These are phyloP conservation scores for Senecio squalidus DNA, from an alignment of 140 eudicot species.

Conservation along the genomic window DNA sequence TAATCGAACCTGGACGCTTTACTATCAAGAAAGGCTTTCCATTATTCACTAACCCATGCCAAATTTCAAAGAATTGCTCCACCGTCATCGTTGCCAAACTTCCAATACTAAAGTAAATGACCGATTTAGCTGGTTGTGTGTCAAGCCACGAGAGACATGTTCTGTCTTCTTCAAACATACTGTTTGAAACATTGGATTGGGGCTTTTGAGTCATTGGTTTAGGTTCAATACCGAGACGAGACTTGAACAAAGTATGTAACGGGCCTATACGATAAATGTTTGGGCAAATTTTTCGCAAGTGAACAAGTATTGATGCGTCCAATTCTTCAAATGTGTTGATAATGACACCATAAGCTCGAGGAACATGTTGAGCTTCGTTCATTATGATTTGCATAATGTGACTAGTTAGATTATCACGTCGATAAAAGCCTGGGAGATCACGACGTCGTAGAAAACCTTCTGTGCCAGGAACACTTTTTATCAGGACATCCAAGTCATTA, in stretches of 20 bases:
- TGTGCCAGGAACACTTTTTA: slow-evolving; percentile 26
- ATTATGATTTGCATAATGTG: slow-evolving; percentile 11
- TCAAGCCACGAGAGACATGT: slow-evolving; percentile 57
- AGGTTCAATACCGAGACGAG: slow-evolving; percentile 6
- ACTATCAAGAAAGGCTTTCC: slow-evolving; percentile 56
- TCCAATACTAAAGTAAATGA: slow-evolving; percentile 53
- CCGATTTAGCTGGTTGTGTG: slow-evolving; percentile 36
- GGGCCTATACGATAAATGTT: slow-evolving; percentile 58
- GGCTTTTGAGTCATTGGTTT: neutral
- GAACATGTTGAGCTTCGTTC: slow-evolving; percentile 24
- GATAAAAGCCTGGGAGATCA: slow-evolving; percentile 56
- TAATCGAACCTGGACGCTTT: slow-evolving; percentile 36
- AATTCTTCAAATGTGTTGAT: slow-evolving; percentile 51
- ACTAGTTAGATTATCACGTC: slow-evolving; percentile 17
- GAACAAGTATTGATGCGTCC: slow-evolving; percentile 36
- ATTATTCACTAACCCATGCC: slow-evolving; percentile 58
- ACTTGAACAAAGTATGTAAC: slow-evolving; percentile 38
- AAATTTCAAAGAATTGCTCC: slow-evolving; percentile 37
- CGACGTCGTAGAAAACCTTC: slow-evolving; percentile 44
- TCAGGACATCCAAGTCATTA: slow-evolving; percentile 36
- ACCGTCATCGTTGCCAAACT: slow-evolving; percentile 42
- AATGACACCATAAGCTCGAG: slow-evolving; percentile 46
- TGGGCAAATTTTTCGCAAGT: slow-evolving; percentile 31
- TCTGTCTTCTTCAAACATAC: slow-evolving; percentile 45
- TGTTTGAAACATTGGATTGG: slow-evolving; percentile 16